Base-by-base conservation (phyloP, 305 asterid species). In the Rubia occidens region DNA sequence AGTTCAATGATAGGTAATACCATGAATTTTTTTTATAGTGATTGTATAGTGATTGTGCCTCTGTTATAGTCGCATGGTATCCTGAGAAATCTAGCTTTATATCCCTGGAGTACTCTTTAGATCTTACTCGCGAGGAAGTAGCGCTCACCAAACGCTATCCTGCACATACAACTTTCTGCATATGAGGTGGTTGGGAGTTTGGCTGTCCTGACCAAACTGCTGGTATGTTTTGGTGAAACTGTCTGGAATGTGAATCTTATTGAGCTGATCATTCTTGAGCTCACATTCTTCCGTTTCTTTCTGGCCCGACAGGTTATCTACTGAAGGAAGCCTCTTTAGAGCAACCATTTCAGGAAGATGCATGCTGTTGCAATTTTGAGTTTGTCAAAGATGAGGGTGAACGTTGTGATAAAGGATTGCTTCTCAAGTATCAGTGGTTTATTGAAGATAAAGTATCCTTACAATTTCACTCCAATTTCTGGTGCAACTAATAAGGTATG, bases 121-220 rank as follows among this genome's bases (percentile, higher is more conserved):
- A 95, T 85, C 97, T 95, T 75, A 79, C 96, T 21, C 91, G 88
- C n/a, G 96, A 89, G 71, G 96, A 87, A 80, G 82, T 85, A 72
- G 76, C 88, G 64, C 76, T 87, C 74, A 87, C 99, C 81, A 91
- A 85, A 78, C 92, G 90, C 75, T 95, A 91, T 89, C 99, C 99
- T 71, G 81, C 93, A 61, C 96, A 88, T 42, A 84, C 95, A 63
- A 89, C 96, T 37, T 79, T 95, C 81, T 95, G 99, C 84, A 82
- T 95, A 75, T 84, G 94, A 74, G 86, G 86, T 67, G 98, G 99
- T 68, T 95, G 99, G 99, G 99, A 91, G 70, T 78, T 91, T 64
- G 88, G 98, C 81, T 94, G 90, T 76, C 90, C 98, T 21, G 97
- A 95, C 40, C 97, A 81, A 76, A 95, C 98, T 69, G 77, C 64